Conservation (phyloP, 768 basidiomycete genomes). For the Amanita rimosa region DNA sequence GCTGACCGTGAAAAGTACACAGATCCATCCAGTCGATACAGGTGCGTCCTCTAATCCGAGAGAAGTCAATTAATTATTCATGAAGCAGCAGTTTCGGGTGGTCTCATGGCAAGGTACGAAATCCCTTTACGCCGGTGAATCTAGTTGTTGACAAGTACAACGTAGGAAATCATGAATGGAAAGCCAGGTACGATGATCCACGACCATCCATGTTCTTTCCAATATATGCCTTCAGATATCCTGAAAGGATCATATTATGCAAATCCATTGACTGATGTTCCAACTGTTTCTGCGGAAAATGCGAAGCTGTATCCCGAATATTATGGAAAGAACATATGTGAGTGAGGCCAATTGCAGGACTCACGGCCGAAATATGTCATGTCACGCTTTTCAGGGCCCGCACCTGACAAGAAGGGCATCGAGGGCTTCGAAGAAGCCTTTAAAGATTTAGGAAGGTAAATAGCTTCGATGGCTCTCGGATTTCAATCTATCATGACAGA, state of each 20-base stretch:
- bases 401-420: constrained; percentile 40
- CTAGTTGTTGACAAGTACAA: constrained; percentile 1
- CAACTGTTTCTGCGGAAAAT: constrained; percentile 47
- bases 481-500: not conserved
- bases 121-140: not conserved
- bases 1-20: constrained; percentile 60
- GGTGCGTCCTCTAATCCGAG: constrained; percentile 30
- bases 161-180: constrained; percentile 92
- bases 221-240: constrained; percentile 33
- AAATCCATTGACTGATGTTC: constrained; percentile 62
- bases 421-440: constrained; percentile 82
- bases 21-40: constrained; percentile 63
- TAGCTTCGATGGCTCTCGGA: constrained; percentile 5
- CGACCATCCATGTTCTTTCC: not conserved
- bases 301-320: constrained; percentile 64
- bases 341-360: constrained; percentile 10
- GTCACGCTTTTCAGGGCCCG: constrained; percentile 41
- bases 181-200: constrained; percentile 43
- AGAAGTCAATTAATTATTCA: not conserved
- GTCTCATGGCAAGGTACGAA: constrained; percentile 82
- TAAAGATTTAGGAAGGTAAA: constrained; percentile 67
- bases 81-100: constrained; percentile 68
- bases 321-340: constrained; percentile 85
- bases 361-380: not conserved
- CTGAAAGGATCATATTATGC: constrained; percentile 95